Percentiles rank a stretch among this genome's conserved stretches.
Conservation (phyloP, 768 basidiomycete species). For the Boletus reticuloceps region DNA sequence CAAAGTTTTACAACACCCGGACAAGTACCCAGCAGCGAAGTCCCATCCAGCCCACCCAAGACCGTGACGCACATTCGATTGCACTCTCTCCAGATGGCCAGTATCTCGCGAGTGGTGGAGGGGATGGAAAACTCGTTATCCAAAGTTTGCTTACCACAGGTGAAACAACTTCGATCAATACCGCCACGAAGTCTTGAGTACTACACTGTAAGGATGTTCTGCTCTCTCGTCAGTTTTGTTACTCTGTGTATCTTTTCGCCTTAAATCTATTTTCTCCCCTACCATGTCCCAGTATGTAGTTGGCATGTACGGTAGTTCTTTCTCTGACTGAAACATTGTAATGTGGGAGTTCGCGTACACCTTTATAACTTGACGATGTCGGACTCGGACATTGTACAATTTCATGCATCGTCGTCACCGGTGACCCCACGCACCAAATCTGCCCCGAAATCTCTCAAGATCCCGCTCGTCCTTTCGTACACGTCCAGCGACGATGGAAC, state of each 20-base stretch:
- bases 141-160: background rate
- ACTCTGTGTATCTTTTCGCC: no score
- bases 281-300: no score
- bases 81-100: background rate
- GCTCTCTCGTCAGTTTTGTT: no score
- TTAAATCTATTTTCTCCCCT: no score
- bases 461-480: conserved; percentile 65
- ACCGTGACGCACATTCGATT: conserved; percentile 5
- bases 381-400: conserved; percentile 17
- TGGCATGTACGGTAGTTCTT: no score
- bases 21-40: background rate
- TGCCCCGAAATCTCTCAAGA: conserved; percentile 41
- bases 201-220: background rate
- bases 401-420: conserved; percentile 14
- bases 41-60: background rate
- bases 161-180: background rate
- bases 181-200: background rate
- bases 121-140: background rate
- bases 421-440: conserved; percentile 42
- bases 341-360: no score
- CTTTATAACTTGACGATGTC: conserved; percentile 4
- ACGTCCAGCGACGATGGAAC: conserved; percentile 75
- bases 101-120: conserved; percentile 2
- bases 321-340: no score
- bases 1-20: background rate